Evolutionary conservation across 2,329 filamentous ascomycete genomes (phyloP), one percentile per base, ranked within the genome.

Genomic region (Fusarium virguliforme): DNA sequence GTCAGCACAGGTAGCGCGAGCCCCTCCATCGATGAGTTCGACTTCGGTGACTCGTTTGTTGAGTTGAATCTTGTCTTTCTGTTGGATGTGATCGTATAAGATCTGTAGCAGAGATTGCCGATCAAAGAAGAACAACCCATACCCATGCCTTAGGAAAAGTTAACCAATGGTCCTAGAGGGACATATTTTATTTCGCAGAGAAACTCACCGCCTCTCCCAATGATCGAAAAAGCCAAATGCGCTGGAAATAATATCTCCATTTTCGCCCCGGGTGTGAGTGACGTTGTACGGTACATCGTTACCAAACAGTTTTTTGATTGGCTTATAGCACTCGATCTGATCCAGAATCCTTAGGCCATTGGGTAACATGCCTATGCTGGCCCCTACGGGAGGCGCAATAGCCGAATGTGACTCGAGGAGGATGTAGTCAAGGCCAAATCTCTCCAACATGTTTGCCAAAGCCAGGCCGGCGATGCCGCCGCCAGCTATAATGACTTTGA

Each of bases 271-370:
- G 6, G 37, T n/a, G 13, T 38, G n/a, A n/a, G 13, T 38, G 13
- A n/a, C n/a, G 13, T 38, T 13, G 15, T 38, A 38, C 15, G 37
- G 37, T 7, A 38, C 15, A 8, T 8, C n/a, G 7, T n/a, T n/a
- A n/a, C 37, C 37, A 38, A 38, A 38, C 8, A 46, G 12, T 5
- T 26, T 18, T 10, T 26, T 26, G 41, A 46, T 22, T 18, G 34
- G 58, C 13, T 80, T 73, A 40, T 78, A 80, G 22, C 76, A 73
- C 2, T 63, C 74, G 0, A 88, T 70, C 72, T 89, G 87, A 55
- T 87, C 85, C 4, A 88, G 71, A 10, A 88, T 83, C 0, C 82
- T 79, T 6, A 76, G 60, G 0, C 84, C 84, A 46, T 85, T 79
- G 1, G 86, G 80, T 1, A 80, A 62, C 2, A 87, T 68, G 1